Evolutionary conservation across 306 rosid genomes (phyloP).

Genomic region (Malus sylvestris): DNA sequence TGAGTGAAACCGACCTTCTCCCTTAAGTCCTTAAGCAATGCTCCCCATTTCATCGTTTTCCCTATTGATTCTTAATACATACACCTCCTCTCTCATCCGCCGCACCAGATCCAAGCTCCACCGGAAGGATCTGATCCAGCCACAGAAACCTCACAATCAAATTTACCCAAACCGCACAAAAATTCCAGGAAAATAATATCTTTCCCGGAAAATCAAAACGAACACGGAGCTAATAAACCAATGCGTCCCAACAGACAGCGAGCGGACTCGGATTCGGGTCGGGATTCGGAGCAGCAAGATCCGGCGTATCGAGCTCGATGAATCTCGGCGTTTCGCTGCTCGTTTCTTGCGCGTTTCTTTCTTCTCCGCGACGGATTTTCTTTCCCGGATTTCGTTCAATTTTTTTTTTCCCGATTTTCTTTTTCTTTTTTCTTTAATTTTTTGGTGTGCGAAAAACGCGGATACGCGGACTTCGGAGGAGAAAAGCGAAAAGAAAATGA

Average conservation of each 20-base stretch:
- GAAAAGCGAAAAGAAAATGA: background rate
- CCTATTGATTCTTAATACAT: constrained; percentile 53
- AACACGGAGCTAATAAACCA: constrained; percentile 25
- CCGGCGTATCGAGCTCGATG: constrained; percentile 24
- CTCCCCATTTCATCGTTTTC: constrained; percentile 93
- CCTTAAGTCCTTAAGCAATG: constrained; percentile 97
- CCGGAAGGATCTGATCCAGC: constrained; percentile 37
- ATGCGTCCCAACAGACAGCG: constrained; percentile 23
- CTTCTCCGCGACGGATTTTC: background rate
- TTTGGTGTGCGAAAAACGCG: constrained; percentile 23
- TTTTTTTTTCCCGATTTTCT: background rate
- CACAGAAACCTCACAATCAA: background rate
- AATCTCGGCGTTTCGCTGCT: constrained; percentile 19
- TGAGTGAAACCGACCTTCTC: constrained; percentile 97
- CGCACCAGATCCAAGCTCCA: constrained; percentile 61
- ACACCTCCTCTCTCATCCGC: constrained; percentile 62
- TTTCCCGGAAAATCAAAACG: background rate
- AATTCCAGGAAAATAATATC: background rate
- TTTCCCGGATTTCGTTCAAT: background rate
- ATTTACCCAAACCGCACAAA: background rate
- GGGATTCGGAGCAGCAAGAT: constrained; percentile 34
- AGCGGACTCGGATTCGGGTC: constrained; percentile 37
- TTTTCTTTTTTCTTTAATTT: background rate
- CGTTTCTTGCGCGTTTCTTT: background rate
- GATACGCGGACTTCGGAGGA: constrained; percentile 28